phyloP scores from a whole-genome alignment of 1,284 basidiomycete species.

The Cryptococcus jaspeensis region DNA sequence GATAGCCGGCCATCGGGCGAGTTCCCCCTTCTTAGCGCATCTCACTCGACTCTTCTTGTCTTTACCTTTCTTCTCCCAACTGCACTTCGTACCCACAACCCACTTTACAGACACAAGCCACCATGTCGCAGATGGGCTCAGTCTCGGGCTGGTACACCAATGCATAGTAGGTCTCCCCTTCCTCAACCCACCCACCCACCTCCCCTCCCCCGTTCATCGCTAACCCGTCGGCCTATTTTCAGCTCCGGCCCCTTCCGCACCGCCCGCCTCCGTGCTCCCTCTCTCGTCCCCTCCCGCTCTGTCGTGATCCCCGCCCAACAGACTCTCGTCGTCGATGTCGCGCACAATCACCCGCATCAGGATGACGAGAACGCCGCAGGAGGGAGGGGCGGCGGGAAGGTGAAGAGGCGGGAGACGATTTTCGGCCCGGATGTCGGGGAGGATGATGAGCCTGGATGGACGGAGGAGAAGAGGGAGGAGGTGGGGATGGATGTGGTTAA shows the following conservation, averaged over 20 bases:
- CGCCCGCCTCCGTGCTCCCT: slow-evolving; percentile 32
- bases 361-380: background rate
- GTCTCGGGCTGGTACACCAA: slow-evolving; percentile 26
- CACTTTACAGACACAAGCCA: background rate
- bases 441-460: slow-evolving; percentile 52
- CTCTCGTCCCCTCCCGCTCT: slow-evolving; percentile 27
- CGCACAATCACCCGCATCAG: slow-evolving; percentile 10
- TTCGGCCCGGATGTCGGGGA: slow-evolving; percentile 72
- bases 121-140: slow-evolving; percentile 4
- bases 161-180: slow-evolving; percentile 21
- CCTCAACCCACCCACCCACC: background rate
- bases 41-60: background rate
- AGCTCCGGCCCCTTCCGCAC: slow-evolving; percentile 33
- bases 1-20: no score
- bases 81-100: background rate
- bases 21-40: no score
- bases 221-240: background rate
- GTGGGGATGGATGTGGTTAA: slow-evolving; percentile 74
- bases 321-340: slow-evolving; percentile 46
- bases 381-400: slow-evolving; percentile 17
- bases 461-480: slow-evolving; percentile 49
- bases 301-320: slow-evolving; percentile 32
- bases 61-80: background rate
- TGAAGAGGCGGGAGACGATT: slow-evolving; percentile 61
- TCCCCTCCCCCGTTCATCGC: slow-evolving; percentile 9